A percentile compares a stretch with the other conserved stretches of the same genome.
phyloP scores from a whole-genome alignment of 805 yeast genomes.

The Middelhovenomyces tepae region DNA sequence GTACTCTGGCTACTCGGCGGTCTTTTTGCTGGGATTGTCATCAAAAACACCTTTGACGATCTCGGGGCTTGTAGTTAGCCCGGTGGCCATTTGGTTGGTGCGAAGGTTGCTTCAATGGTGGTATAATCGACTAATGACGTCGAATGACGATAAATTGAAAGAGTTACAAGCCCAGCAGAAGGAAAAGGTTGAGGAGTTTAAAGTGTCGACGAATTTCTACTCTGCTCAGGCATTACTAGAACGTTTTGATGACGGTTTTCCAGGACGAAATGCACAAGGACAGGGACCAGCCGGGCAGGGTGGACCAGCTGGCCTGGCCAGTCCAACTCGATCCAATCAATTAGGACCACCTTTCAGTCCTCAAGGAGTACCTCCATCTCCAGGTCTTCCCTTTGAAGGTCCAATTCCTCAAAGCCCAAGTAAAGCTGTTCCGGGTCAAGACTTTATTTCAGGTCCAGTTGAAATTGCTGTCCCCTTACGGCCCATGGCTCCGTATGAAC shows the following conservation, averaged over 20 bases:
- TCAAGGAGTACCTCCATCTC: not conserved
- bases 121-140: slow-evolving; percentile 17
- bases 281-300: slow-evolving; percentile 10
- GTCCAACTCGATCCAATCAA: slow-evolving; percentile 1
- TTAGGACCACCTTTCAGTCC: slow-evolving; percentile 1
- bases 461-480: not conserved
- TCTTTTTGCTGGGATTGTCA: slow-evolving; percentile 12
- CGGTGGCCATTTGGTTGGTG: slow-evolving; percentile 15
- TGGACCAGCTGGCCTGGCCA: slow-evolving; percentile 28
- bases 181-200: slow-evolving; percentile 55
- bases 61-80: slow-evolving; percentile 10
- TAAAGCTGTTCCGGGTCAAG: not conserved
- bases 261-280: too few species aligned
- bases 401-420: slow-evolving; percentile 1
- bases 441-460: slow-evolving; percentile 2
- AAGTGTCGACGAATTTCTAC: slow-evolving; percentile 63
- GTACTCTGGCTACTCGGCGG: slow-evolving; percentile 20
- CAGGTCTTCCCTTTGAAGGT: not conserved
- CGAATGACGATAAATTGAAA: slow-evolving; percentile 24
- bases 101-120: slow-evolving; percentile 11
- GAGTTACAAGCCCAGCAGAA: slow-evolving; percentile 38
- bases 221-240: slow-evolving; percentile 65
- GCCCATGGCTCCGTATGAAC: slow-evolving; percentile 12
- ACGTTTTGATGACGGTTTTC: too few species aligned
- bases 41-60: slow-evolving; percentile 7